Evolutionary conservation across 768 basidiomycete genomes (phyloP), one percentile per base, ranked within the genome.

Genomic region (Hericium alpestre): DNA sequence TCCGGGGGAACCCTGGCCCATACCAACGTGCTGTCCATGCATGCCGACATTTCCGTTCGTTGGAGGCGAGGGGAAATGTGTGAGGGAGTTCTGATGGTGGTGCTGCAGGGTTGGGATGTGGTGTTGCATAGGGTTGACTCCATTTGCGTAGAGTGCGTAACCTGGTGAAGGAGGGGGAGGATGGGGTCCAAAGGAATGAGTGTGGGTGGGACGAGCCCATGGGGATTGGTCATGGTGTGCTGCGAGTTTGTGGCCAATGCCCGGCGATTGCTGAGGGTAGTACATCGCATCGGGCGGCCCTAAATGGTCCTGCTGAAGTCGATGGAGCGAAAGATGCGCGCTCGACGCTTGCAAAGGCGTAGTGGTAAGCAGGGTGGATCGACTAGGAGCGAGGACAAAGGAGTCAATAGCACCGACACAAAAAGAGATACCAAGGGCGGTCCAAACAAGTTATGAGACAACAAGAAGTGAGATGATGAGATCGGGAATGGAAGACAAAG

Each of bases 241-340:
- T 63, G 85, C 73, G 63, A 88, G 77, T 68, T 89, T 89, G 76
- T 86, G 87, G 61, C 78, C 74, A 67, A 90, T 83, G 67, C 82
- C 86, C 67, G 88, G 87, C 62, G 88, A 89, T 71, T 87, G 87
- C 68, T 88, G 87, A 66, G 87, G 78, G 72, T 87, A 90, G 75
- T 87, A 90, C 87, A 90, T 90, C 60, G 76, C 77, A 77, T 78
- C 70, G 72, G 64, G 61, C 55, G 52, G 39, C 38, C 4, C 40
- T 52, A 20, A 6, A 53, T 25, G 15, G 51, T 47, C 38, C 51
- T 61, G 41, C 47, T 59, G 53, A 38, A 51, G 61, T 62, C 64
- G 61, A 61, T 51, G 56, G 12, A 32, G 32, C 32, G 32, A 32
- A 32, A 8, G 32, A 32, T 32, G 32, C 32, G 32, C 32, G 32